phyloP scores from a whole-genome alignment of 257 asterid species.

The Rhazya stricta region DNA sequence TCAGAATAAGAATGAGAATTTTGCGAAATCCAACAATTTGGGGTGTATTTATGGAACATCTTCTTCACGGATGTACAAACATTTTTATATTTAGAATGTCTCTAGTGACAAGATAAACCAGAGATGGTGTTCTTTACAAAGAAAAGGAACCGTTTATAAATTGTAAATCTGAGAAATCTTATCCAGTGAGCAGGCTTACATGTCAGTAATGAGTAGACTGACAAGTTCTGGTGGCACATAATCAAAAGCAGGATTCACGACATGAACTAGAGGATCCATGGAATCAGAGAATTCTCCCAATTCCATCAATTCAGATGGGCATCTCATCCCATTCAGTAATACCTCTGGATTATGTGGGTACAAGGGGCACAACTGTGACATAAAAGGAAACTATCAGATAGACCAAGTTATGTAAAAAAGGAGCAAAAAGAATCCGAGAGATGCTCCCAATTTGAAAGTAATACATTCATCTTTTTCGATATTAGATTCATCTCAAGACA shows the following conservation, averaged over 20 bases:
- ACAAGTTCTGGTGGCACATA: slow-evolving; percentile 86
- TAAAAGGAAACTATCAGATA: slow-evolving; percentile 11
- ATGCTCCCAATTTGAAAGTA: neutral
- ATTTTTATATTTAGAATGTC: too few species aligned
- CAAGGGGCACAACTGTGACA: slow-evolving; percentile 64
- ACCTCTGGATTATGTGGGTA: slow-evolving; percentile 95
- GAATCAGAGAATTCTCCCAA: slow-evolving; percentile 86
- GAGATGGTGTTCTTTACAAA: neutral
- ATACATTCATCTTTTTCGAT: neutral
- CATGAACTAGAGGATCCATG: slow-evolving; percentile 72
- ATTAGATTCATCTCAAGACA: neutral
- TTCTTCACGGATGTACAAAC: too few species aligned
- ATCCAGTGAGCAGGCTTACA: slow-evolving; percentile 43
- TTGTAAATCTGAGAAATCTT: neutral
- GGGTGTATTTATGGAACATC: too few species aligned
- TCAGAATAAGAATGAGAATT: too few species aligned
- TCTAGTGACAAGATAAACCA: neutral
- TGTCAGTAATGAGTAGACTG: slow-evolving; percentile 76
- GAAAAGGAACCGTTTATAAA: neutral
- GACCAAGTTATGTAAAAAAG: neutral
- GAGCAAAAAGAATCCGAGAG: too few species aligned
- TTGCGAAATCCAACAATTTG: too few species aligned
- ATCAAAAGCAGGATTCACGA: slow-evolving; percentile 84
- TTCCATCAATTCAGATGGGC: slow-evolving; percentile 81
- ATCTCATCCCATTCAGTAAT: slow-evolving; percentile 65